phyloP scores from a whole-genome alignment of 208 protist species.

The Jaenimonas drosophilae region DNA sequence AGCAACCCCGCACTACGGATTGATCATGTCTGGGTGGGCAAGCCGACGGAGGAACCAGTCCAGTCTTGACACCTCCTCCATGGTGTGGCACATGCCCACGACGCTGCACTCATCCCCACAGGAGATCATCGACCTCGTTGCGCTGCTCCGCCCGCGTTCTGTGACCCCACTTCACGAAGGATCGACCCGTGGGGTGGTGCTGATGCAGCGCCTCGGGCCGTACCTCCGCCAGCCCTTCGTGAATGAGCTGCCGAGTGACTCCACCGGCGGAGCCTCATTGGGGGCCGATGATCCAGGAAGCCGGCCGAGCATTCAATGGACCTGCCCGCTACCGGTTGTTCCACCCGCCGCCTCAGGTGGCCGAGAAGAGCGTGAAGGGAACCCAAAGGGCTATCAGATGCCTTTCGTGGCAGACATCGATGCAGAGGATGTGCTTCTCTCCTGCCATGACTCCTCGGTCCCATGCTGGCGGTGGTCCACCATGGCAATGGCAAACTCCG shows the following conservation, averaged over 20 bases:
- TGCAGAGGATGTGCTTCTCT: too few species aligned
- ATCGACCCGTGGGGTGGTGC: slow-evolving; percentile 20
- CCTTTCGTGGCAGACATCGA: too few species aligned
- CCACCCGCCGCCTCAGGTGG: too few species aligned
- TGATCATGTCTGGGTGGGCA: slow-evolving; percentile 73
- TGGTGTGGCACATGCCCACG: slow-evolving; percentile 53
- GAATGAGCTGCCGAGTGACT: slow-evolving; percentile 12
- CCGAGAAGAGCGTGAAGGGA: too few species aligned
- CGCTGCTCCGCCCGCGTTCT: slow-evolving; percentile 38
- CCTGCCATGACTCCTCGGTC: too few species aligned
- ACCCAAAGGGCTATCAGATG: too few species aligned
- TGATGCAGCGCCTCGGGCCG: slow-evolving; percentile 49
- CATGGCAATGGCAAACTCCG: too few species aligned
- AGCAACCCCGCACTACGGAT: slow-evolving; percentile 43
- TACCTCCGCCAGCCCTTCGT: slow-evolving; percentile 31
- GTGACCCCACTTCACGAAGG: slow-evolving; percentile 59
- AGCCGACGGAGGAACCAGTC: slow-evolving; percentile 19
- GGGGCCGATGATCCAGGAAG: too few species aligned
- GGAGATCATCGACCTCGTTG: slow-evolving; percentile 60
- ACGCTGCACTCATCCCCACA: slow-evolving; percentile 66
- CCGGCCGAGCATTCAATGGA: too few species aligned
- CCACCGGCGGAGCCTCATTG: not conserved
- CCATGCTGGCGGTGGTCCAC: too few species aligned
- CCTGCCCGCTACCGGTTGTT: too few species aligned
- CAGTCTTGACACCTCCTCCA: not conserved